A percentile compares a stretch with the other conserved stretches of the same genome.
phyloP scores from a whole-genome alignment of 1,284 basidiomycete genomes.

The Cystobasidium pallidum region DNA sequence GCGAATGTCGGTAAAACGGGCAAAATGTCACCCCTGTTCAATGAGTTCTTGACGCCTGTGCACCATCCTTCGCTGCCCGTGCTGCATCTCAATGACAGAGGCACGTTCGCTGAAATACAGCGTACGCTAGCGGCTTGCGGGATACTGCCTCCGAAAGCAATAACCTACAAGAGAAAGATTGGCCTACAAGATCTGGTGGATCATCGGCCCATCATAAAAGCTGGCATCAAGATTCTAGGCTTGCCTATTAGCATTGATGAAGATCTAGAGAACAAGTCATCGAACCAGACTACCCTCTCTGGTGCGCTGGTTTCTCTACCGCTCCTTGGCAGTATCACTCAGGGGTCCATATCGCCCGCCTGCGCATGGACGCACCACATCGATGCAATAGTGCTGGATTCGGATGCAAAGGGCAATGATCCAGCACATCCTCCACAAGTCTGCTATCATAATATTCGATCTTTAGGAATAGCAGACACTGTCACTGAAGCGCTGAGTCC shows the following conservation, averaged over 20 bases:
- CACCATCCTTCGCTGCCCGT: constrained; percentile 21
- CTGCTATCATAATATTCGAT: constrained; percentile 14
- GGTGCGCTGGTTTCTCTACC: constrained; percentile 19
- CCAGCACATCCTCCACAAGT: neutral
- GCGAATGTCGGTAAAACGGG: constrained; percentile 22
- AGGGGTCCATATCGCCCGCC: neutral
- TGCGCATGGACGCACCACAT: constrained; percentile 28
- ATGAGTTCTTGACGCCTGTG: constrained; percentile 40
- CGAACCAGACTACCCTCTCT: neutral
- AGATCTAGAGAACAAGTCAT: constrained; percentile 1
- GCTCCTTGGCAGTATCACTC: neutral
- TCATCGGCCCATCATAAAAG: constrained; percentile 26
- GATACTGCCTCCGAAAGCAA: constrained; percentile 7
- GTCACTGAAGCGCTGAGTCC: constrained; percentile 15
- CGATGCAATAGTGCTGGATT: constrained; percentile 19
- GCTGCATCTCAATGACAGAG: neutral
- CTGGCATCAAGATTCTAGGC: constrained; percentile 23
- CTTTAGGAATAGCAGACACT: constrained; percentile 30
- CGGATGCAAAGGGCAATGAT: neutral
- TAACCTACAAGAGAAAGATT: neutral
- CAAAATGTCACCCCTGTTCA: constrained; percentile 30
- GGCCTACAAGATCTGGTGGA: constrained; percentile 29
- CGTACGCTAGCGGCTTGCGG: constrained; percentile 12
- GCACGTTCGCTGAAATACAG: constrained; percentile 23
- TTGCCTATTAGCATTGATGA: constrained; percentile 16